These are phyloP conservation scores for Salmacisia buchloeana DNA, from an alignment of 1,284 basidiomycete species.

Conservation along the genomic window DNA sequence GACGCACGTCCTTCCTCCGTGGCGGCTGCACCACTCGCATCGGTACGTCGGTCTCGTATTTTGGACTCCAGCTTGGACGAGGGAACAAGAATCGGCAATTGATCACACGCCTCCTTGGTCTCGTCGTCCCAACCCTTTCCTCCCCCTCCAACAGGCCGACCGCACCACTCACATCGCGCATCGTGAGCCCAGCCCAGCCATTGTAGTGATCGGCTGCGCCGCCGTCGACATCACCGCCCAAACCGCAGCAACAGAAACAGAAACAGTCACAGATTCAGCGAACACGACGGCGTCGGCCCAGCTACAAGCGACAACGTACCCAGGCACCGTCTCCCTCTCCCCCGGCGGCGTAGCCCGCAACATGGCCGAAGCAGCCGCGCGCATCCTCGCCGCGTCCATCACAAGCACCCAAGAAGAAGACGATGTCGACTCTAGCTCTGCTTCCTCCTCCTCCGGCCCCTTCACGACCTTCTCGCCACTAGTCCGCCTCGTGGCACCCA, in stretches of 20 bases:
- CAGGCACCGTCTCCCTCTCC: constrained; percentile 68
- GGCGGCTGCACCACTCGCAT: background rate
- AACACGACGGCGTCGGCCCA: constrained; percentile 7
- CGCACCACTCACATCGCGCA: background rate
- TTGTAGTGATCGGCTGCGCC: constrained; percentile 40
- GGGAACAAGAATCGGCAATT: no score
- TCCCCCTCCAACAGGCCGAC: background rate
- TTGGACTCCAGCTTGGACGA: no score
- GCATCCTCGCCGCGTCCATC: constrained; percentile 53
- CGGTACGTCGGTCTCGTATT: no score
- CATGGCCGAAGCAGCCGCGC: constrained; percentile 79
- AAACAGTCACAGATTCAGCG: constrained; percentile 8
- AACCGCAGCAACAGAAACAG: background rate
- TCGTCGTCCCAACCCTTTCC: no score
- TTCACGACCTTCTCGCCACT: no score
- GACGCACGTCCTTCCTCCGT: no score
- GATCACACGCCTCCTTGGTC: no score
- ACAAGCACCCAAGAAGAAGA: background rate
- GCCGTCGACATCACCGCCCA: constrained; percentile 45
- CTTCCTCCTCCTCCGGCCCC: no score
- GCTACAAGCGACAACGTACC: constrained; percentile 61
- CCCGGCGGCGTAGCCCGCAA: constrained; percentile 91
- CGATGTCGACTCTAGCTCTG: no score
- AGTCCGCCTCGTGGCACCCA: constrained; percentile 52
- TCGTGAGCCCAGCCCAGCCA: background rate